Conservation (phyloP, 2,329 filamentous ascomycete species). For the Aspergillus aculeatus region DNA sequence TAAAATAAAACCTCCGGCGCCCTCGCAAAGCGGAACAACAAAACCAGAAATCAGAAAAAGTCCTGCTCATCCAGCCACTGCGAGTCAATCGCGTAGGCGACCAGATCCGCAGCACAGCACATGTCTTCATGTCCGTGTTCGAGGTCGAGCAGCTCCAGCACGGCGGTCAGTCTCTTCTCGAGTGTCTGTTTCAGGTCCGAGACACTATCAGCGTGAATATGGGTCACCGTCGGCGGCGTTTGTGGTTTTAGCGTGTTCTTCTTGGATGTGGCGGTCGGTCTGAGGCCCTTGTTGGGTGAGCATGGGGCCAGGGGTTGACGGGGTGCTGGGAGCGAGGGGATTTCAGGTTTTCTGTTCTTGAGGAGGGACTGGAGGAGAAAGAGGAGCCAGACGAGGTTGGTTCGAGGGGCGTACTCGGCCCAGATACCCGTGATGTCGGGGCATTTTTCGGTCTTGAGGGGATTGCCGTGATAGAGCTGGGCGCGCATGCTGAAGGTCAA, state of each 20-base stretch:
- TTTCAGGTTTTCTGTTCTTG: constrained; percentile 33
- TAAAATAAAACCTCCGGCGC: background rate
- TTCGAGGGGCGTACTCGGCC: constrained; percentile 57
- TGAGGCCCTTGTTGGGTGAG: constrained; percentile 31
- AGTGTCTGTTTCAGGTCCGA: constrained; percentile 30
- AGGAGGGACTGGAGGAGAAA: constrained; percentile 60
- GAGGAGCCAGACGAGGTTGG: constrained; percentile 64
- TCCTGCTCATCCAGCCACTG: constrained; percentile 42
- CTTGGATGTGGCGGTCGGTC: constrained; percentile 12
- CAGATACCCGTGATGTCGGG: constrained; percentile 46
- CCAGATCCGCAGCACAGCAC: constrained; percentile 44
- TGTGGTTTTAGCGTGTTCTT: background rate
- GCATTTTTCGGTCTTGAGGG: constrained; percentile 39
- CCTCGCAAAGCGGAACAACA: constrained; percentile 1
- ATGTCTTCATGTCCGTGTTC: constrained; percentile 41
- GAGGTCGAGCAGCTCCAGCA: constrained; percentile 39
- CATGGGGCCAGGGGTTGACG: constrained; percentile 34
- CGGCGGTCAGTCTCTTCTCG: constrained; percentile 30
- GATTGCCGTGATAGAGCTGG: constrained; percentile 45
- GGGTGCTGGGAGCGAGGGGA: background rate
- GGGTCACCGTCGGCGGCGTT: constrained; percentile 1
- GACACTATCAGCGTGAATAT: constrained; percentile 16
- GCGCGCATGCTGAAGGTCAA: constrained; percentile 38
- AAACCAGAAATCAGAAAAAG: constrained; percentile 29
- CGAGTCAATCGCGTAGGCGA: constrained; percentile 45